Evolutionary conservation across 768 basidiomycete species (phyloP), one percentile per base, ranked within the genome.

Genomic region (Lentinula detonsa): DNA sequence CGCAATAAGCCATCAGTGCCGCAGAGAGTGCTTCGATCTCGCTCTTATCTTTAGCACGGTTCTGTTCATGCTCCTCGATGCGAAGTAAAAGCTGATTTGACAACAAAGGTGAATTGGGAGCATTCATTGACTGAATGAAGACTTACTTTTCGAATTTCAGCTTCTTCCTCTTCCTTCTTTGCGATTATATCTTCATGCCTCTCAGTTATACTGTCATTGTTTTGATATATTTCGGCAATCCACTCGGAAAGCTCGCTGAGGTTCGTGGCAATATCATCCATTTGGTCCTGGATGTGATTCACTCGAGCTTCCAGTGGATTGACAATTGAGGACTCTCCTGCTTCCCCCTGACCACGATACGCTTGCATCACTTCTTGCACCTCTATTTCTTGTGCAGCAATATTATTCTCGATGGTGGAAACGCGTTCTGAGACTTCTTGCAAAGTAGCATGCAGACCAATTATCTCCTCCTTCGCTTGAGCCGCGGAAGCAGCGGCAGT

Each of bases 1-100:
- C 57, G 33, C n/a, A 10, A 13, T 59, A 50, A 15, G 45, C 43
- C n/a, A 18, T 48, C 7, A 59, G 46, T 6, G 57, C 42, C 6
- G 57, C 57, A 34, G 43, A 48, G n/a, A 59, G 48, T 16, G 57
- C 46, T 18, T 46, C 45, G 23, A 59, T 49, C 33, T 59, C 57
- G 16, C 13, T 34, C 6, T 33, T 46, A 35, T 59, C 57, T 33
- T 37, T n/a, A 21, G n/a, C 13, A 18, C 46, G 57, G 9, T 4
- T 33, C 15, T 59, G 28, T 23, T 48, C 57, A 18, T 46, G 45
- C 9, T 48, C 57, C 10, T 59, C 37, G 4, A 59, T 21, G 21
- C 57, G 57, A 13, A 4, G 13, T 11, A 48, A 23, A 15, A 59
- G 43, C 57, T 59, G 4, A 9, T 11, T 10, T 21, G 5, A 31